phyloP scores from a whole-genome alignment of 805 yeast genomes.

The Suhomyces sp. region DNA sequence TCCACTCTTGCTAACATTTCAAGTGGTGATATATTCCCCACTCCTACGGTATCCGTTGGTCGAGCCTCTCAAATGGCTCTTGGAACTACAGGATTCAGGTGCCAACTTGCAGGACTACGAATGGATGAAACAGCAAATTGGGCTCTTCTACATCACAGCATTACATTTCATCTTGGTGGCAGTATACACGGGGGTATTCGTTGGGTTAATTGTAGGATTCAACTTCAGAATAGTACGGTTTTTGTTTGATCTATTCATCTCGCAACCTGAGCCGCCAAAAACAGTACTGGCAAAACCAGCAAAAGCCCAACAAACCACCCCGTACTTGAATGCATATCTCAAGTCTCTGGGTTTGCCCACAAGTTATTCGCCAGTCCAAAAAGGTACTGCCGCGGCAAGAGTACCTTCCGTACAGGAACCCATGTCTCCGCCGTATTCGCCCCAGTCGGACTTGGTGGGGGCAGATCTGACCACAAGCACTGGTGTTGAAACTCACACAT shows the following conservation, averaged over 20 bases:
- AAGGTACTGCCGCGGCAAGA: neutral
- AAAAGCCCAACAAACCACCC: neutral
- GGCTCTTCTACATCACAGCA: constrained; percentile 4
- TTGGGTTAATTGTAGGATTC: constrained; percentile 9
- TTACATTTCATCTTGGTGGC: constrained; percentile 10
- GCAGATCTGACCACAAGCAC: constrained; percentile 1
- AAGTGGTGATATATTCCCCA: constrained; percentile 10
- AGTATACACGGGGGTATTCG: constrained; percentile 8
- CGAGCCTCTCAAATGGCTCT: constrained; percentile 8
- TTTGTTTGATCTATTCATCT: constrained; percentile 6
- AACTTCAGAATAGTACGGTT: constrained; percentile 7
- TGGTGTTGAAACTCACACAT: neutral
- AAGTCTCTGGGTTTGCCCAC: neutral
- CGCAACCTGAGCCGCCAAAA: neutral
- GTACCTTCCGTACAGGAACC: neutral
- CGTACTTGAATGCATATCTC: neutral
- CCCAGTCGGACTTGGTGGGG: neutral
- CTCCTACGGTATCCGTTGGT: constrained; percentile 10
- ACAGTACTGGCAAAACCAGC: neutral
- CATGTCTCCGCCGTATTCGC: constrained; percentile 1
- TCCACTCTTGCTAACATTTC: constrained; percentile 8
- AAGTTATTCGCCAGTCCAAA: neutral
- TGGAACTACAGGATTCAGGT: constrained; percentile 8
- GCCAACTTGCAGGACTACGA: neutral
- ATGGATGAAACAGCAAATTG: constrained; percentile 11